Evolutionary conservation across 495 filamentous ascomycete species (phyloP).

Genomic region (Staphylotrichum longicolle): DNA sequence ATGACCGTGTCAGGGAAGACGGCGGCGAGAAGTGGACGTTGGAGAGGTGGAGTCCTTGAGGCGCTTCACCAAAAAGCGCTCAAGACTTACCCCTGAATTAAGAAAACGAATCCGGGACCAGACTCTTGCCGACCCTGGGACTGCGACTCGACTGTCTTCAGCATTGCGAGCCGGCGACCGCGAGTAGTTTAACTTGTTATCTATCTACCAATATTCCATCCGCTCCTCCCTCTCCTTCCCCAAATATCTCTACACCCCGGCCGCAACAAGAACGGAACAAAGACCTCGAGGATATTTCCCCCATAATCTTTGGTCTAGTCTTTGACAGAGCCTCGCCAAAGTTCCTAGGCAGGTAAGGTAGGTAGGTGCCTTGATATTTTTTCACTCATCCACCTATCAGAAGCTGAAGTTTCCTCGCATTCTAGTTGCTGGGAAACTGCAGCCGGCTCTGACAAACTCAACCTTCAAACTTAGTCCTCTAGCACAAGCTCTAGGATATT

Average conservation of each 20-base stretch:
- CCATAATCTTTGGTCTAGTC: too few species aligned
- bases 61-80: neutral
- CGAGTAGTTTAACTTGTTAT: neutral
- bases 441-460: neutral
- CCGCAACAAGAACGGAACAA: too few species aligned
- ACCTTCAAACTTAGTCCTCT: neutral
- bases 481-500: too few species aligned
- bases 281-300: too few species aligned
- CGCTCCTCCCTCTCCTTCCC: too few species aligned
- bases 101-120: neutral
- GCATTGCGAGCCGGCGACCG: neutral
- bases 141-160: neutral
- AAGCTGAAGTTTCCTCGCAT: neutral
- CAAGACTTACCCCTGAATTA: neutral
- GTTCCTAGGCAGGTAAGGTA: too few species aligned
- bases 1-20: conserved; percentile 53
- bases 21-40: conserved; percentile 52
- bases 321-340: too few species aligned
- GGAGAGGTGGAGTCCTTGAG: conserved; percentile 60
- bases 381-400: too few species aligned
- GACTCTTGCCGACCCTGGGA: too few species aligned
- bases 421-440: neutral
- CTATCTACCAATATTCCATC: too few species aligned
- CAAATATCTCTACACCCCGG: too few species aligned
- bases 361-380: too few species aligned